Percentiles rank a stretch among this genome's conserved stretches.
These are phyloP conservation scores for Stachybotrys chartarum DNA, from an alignment of 2,329 filamentous ascomycete species.

Conservation along the genomic window DNA sequence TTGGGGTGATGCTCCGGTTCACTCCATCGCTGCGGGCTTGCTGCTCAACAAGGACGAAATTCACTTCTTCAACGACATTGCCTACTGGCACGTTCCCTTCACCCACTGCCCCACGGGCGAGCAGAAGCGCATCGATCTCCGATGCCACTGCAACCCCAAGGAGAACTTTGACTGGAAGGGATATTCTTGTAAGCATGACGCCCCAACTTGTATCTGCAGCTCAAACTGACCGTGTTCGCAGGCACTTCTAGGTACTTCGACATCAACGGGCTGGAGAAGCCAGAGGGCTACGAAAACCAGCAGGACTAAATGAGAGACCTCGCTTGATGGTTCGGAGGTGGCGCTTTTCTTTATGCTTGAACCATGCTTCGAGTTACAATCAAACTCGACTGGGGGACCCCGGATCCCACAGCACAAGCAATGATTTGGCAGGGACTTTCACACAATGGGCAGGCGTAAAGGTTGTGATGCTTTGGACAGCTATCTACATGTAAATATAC, in stretches of 20 bases:
- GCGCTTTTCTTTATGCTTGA: not conserved
- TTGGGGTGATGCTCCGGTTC: constrained; percentile 95
- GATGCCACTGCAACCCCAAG: constrained; percentile 89
- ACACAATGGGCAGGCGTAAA: constrained; percentile 15
- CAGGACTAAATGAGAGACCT: constrained; percentile 31
- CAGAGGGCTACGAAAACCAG: constrained; percentile 75
- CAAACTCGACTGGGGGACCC: not conserved
- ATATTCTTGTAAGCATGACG: constrained; percentile 71
- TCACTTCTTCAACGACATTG: constrained; percentile 99
- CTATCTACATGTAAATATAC: constrained; percentile 2
- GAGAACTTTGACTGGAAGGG: constrained; percentile 99
- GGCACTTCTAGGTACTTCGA: constrained; percentile 78
- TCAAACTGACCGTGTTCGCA: constrained; percentile 11
- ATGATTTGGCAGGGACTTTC: constrained; percentile 1
- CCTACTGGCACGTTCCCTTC: constrained; percentile 96
- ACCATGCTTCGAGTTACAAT: not conserved
- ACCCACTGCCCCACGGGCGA: constrained; percentile 95
- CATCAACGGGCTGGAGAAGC: constrained; percentile 72
- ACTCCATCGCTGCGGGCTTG: constrained; percentile 89
- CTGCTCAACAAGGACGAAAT: constrained; percentile 89
- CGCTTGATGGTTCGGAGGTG: not conserved
- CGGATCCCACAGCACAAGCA: not conserved
- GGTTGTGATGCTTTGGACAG: constrained; percentile 18
- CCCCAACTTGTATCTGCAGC: not conserved
- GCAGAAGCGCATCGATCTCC: constrained; percentile 72